Percentiles rank a stretch among this genome's conserved stretches.
phyloP scores from a whole-genome alignment of 768 basidiomycete species.

The Lactarius tabidus region DNA sequence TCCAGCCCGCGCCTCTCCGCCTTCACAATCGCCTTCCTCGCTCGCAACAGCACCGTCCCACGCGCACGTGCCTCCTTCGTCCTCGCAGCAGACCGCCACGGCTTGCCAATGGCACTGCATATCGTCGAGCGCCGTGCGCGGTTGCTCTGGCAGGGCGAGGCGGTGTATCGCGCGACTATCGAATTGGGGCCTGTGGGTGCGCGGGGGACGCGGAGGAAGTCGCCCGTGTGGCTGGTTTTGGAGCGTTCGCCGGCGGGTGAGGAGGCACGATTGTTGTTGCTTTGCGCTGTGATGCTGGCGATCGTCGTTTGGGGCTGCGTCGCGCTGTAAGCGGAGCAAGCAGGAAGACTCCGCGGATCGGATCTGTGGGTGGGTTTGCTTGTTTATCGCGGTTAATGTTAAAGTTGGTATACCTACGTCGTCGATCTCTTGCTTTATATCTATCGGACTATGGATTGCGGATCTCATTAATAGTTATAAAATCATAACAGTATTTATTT shows the following conservation, averaged over 20 bases:
- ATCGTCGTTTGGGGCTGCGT: constrained; percentile 21
- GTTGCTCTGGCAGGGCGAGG: background rate
- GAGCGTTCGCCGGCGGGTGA: constrained; percentile 25
- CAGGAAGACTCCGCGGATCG: too few relatives aligned
- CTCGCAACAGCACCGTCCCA: constrained; percentile 29
- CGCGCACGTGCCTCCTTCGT: constrained; percentile 18
- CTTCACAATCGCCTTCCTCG: constrained; percentile 65
- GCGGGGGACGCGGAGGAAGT: constrained; percentile 16
- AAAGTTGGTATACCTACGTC: background rate
- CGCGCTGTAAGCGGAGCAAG: background rate
- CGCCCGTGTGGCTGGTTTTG: constrained; percentile 15
- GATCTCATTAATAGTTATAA: background rate
- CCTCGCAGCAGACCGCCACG: constrained; percentile 21
- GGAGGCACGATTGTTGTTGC: constrained; percentile 19
- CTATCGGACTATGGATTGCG: background rate
- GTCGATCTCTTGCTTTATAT: background rate
- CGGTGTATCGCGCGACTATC: constrained; percentile 1
- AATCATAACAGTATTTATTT: background rate
- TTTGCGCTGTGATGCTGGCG: constrained; percentile 11
- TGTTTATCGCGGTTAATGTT: too few relatives aligned
- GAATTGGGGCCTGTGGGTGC: constrained; percentile 21
- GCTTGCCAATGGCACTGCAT: constrained; percentile 22
- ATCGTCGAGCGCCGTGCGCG: constrained; percentile 15
- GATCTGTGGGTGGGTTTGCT: too few relatives aligned
- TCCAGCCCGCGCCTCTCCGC: constrained; percentile 61